These are phyloP conservation scores for Endocarpon pusillum DNA, from an alignment of 495 filamentous ascomycete species.

Conservation along the genomic window DNA sequence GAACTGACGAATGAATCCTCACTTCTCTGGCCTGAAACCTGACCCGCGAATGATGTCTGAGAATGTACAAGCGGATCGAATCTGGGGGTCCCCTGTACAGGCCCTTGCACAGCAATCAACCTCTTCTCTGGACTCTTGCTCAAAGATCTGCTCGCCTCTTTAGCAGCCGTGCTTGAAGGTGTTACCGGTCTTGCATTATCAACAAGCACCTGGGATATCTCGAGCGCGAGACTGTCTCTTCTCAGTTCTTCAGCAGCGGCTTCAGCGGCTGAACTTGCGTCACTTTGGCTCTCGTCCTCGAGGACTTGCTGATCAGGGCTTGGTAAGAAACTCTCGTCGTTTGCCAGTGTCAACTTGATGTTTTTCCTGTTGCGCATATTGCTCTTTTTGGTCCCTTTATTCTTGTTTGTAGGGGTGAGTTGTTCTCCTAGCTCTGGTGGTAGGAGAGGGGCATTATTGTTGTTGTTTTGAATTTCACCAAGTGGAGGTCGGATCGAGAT, in stretches of 20 bases:
- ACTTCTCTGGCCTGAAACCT: too few relatives aligned
- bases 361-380: too few relatives aligned
- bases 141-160: too few relatives aligned
- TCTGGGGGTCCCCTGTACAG: not conserved
- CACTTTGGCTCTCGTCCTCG: not conserved
- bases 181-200: not conserved
- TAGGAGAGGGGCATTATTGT: not conserved
- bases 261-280: not conserved
- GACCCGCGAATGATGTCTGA: not conserved
- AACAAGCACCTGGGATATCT: too few relatives aligned
- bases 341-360: not conserved
- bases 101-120: not conserved
- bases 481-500: not conserved
- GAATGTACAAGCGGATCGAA: not conserved
- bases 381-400: not conserved
- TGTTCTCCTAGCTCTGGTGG: not conserved
- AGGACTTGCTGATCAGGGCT: not conserved
- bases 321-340: not conserved
- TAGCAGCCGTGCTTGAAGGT: not conserved
- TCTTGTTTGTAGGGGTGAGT: not conserved
- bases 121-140: too few relatives aligned
- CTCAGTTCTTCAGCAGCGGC: not conserved
- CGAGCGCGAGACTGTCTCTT: not conserved
- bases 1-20: not conserved
- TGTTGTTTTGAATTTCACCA: conserved; percentile 1